Evolutionary conservation across 306 rosid genomes (phyloP), one percentile per base, ranked within the genome.

Genomic region (Vicia sativa): DNA sequence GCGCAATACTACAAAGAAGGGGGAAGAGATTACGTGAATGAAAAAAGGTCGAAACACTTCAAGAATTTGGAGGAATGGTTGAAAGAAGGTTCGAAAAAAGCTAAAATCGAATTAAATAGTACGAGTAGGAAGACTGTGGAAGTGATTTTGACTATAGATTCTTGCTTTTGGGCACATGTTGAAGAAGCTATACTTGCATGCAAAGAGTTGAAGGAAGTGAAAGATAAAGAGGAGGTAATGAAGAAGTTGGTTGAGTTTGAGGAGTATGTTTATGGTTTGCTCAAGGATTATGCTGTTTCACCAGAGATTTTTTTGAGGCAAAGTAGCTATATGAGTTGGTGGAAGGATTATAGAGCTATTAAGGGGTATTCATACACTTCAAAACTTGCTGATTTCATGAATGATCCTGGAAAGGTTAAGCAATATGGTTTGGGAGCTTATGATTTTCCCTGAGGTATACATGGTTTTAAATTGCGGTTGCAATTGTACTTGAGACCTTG

Each of bases 241-340:
- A 0, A 9, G 4, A 56, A 65, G 29, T 34, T 88, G 80, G 16
- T 3, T 15, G 0, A 62, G 0, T 91, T 88, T 62, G 96, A 88
- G 71, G 19, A 16, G 0, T 68, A 85, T 60, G 86, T 91, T 59
- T 48, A 62, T 66, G 67, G 5, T 9, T 10, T 38, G 74, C 69
- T 91, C 3, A 68, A 63, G 64, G 74, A 72, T 0, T 82, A 75
- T 16, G 73, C 65, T 4, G 83, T 88, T 16, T 81, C 91, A 0
- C 76, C 89, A 0, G 96, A 91, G 50, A 88, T 91, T 65, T n/a
- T n/a, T 79, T 80, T 85, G 67, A 0, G 1, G 3, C 0, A 5
- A 0, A 81, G 96, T 58, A 88, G 85, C 49, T 91, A 57, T 16
- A 88, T 85, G 96, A 1, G 0, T 31, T 88, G 97, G 96, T 91